A percentile compares a stretch with the other conserved stretches of the same genome.
These are phyloP conservation scores for Saturnispora galanensis DNA, from an alignment of 805 yeast genomes.

Conservation along the genomic window DNA sequence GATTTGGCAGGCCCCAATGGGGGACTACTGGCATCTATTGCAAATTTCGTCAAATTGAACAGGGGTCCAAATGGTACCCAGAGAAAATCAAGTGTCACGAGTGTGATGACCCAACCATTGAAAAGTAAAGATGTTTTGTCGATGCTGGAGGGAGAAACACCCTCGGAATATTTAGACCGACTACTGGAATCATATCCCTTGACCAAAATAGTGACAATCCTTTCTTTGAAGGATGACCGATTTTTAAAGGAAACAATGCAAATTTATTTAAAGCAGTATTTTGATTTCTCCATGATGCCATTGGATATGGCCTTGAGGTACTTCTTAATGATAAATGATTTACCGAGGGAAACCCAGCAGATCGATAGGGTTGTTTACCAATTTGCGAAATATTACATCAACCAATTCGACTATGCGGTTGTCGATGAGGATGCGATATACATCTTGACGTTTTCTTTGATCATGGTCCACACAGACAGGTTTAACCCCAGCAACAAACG, in stretches of 20 bases:
- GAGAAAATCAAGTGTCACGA: slow-evolving; percentile 5
- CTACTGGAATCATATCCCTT: slow-evolving; percentile 22
- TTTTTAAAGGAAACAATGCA: slow-evolving; percentile 18
- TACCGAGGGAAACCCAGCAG: slow-evolving; percentile 70
- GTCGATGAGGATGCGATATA: slow-evolving; percentile 45
- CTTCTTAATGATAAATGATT: slow-evolving; percentile 44
- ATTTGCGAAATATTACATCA: slow-evolving; percentile 44
- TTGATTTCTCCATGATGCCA: slow-evolving; percentile 46
- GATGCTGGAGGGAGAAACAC: slow-evolving; percentile 20
- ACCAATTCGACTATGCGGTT: slow-evolving; percentile 31
- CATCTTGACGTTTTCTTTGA: slow-evolving; percentile 51
- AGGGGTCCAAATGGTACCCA: slow-evolving; percentile 7
- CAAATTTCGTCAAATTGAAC: slow-evolving; percentile 22
- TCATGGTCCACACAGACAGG: slow-evolving; percentile 66
- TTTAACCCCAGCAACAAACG: slow-evolving; percentile 58
- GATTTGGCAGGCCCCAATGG: slow-evolving; percentile 11
- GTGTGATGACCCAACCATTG: neutral
- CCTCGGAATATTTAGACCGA: slow-evolving; percentile 25
- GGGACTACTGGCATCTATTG: slow-evolving; percentile 22
- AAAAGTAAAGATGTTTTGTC: slow-evolving; percentile 4
- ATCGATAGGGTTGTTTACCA: slow-evolving; percentile 57
- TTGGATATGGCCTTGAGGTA: slow-evolving; percentile 57
- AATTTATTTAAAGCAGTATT: slow-evolving; percentile 26
- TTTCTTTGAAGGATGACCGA: slow-evolving; percentile 25
- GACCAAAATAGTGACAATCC: slow-evolving; percentile 19